Base-by-base conservation (phyloP, 176 grass and related monocot species). In the Oryza meridionalis region DNA sequence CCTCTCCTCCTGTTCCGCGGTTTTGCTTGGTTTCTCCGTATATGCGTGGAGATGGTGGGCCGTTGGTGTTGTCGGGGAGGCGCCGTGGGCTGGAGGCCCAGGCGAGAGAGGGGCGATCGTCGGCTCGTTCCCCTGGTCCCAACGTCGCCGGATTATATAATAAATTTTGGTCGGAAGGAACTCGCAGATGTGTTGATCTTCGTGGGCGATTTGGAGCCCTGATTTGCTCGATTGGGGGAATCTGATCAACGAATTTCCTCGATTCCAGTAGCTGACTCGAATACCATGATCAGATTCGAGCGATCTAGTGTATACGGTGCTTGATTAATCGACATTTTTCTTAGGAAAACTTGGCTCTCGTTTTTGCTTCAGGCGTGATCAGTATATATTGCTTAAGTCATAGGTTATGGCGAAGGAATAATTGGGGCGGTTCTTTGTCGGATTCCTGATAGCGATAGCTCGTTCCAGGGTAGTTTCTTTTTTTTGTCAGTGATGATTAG, bases 81-180 rank as follows among this genome's bases (percentile, higher is more conserved):
- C 29, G 70, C 79, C 40, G 40, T 90, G 89, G 89, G 89, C 89
- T 80, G 76, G 70, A 70, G 89, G 89, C 89, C 89, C 89, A 90
- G 50, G n/a, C 21, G 7, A 7, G 5, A 7, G 5, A 27, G 72
- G 12, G 31, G 29, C 4, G 67, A 24, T 40, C 17, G 49, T 61
- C 42, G 43, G 2, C 65, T 35, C 68, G 62, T 69, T 45, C 63
- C 35, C 25, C 32, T 58, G 45, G 2, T 44, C 70, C 63, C 77
- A 0, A 43, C 32, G 55, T 11, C 43, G 58, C 73, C 58, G 67
- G 78, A 68, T 72, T 78, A 66, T 35, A 5, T n/a, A n/a, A n/a
- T n/a, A 72, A 64, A 26, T 70, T 72, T 78, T 2, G 16, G 4
- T 46, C 0, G 35, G 11, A 16, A 35, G 45, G 35, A 44, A 45